Evolutionary conservation across 2,329 filamentous ascomycete genomes (phyloP).

Genomic region (Colletotrichum sp.): DNA sequence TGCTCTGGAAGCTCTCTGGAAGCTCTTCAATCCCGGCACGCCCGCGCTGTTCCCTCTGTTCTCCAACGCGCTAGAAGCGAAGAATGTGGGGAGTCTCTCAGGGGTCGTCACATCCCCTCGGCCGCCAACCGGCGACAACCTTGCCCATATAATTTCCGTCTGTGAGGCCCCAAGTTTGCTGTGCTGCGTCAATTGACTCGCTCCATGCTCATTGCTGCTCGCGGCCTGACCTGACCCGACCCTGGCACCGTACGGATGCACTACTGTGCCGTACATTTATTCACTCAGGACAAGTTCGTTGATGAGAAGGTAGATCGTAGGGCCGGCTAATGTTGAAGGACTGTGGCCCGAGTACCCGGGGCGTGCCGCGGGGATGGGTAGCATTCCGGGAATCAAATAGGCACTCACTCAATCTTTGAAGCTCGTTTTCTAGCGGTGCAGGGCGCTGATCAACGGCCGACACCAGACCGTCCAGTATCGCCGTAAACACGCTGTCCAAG

Average conservation of each 20-base stretch:
- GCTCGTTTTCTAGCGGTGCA: not conserved
- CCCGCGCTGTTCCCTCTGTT: not conserved
- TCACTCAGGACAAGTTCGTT: not conserved
- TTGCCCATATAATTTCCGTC: not conserved
- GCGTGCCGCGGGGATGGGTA: not conserved
- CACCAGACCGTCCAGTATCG: not conserved
- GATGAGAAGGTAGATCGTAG: not conserved
- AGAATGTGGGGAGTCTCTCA: slow-evolving; percentile 8
- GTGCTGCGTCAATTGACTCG: not conserved
- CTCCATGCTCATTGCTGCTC: not conserved
- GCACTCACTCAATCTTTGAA: not conserved
- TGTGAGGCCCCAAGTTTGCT: not conserved
- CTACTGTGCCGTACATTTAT: not conserved
- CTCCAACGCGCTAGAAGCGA: slow-evolving; percentile 1
- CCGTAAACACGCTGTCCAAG: not conserved
- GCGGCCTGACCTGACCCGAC: not conserved
- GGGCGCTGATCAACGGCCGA: not conserved
- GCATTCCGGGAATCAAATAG: not conserved
- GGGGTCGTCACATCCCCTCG: not conserved
- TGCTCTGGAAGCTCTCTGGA: slow-evolving; percentile 9
- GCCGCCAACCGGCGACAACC: not conserved
- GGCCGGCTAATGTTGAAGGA: not conserved
- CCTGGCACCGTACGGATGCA: not conserved
- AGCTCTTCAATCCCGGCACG: slow-evolving; percentile 1
- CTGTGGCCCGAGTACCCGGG: not conserved